Evolutionary conservation across 371 early-diverging fungal genomes (phyloP), one percentile per base, ranked within the genome.

Genomic region (Mucor racemosus): DNA sequence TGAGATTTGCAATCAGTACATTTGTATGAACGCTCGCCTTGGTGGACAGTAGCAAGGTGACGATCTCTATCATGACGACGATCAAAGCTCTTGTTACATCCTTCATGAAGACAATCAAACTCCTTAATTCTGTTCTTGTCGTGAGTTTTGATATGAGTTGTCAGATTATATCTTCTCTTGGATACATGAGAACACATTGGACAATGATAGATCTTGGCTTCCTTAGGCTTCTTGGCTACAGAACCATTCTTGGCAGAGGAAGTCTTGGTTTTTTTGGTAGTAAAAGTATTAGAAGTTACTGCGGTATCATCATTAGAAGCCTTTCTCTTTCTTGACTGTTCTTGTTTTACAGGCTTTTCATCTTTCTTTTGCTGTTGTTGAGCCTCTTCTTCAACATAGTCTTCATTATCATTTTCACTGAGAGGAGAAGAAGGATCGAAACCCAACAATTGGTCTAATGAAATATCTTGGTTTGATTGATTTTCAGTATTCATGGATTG

Each of bases 1-100:
- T 64, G 59, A 17, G 75, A 73, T 55, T 76, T 77, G 74, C 91
- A 91, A 9, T 36, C 62, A 14, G 71, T 35, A 67, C 93, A 92
- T 33, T 57, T 61, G 71, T 77, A 79, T 21, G 79, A 69, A 17
- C 86, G 80, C 71, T 84, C 82, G 17, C 79, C 78, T 35, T 79
- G 71, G 62, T 91, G 91, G 26, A 87, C 89, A 6, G 86, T 83
- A 13, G 79, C 80, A 36, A 82, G 67, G 68, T 95, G 94, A 21
- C 95, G 82, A 68, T 89, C 88, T 54, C 91, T 76, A 71, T 95
- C 90, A 56, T 90, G 86, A 53, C 82, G 84, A 55, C 91, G 81
- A 15, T 85, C 84, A 72, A 90, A 91, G 5, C 76, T 62, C 58
- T 81, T 84, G 13, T 57, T 63, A 55, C 91, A 91, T 3, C 19